phyloP scores from a whole-genome alignment of 495 filamentous ascomycete species.

The Cercophora newfieldiana region DNA sequence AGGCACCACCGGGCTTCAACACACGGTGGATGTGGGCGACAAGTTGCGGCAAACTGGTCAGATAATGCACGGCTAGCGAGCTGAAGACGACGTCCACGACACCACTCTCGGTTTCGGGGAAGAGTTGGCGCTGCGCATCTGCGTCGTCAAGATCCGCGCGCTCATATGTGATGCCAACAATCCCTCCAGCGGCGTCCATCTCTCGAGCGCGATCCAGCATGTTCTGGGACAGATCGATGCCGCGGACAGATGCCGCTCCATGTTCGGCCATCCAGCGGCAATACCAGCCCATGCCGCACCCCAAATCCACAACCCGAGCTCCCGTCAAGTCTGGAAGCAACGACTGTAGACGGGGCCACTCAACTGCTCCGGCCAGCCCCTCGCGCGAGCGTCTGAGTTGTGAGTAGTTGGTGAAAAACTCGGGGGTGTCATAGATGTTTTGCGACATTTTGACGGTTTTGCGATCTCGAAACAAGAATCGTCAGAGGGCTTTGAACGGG shows the following conservation, averaged over 20 bases:
- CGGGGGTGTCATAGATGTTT: conserved; percentile 39
- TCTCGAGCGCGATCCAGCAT: conserved; percentile 35
- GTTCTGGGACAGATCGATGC: conserved; percentile 39
- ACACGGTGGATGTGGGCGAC: conserved; percentile 29
- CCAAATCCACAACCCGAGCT: conserved; percentile 36
- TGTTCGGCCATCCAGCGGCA: conserved; percentile 34
- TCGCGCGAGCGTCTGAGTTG: conserved; percentile 30
- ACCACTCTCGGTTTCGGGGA: conserved; percentile 13
- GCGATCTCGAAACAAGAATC: too few species aligned
- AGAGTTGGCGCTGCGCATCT: not conserved
- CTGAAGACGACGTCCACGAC: conserved; percentile 38
- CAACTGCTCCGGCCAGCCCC: conserved; percentile 32
- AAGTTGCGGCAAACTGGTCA: conserved; percentile 30
- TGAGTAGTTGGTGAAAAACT: conserved; percentile 40
- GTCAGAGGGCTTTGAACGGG: too few species aligned
- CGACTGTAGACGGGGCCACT: conserved; percentile 35
- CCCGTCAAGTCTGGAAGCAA: conserved; percentile 32
- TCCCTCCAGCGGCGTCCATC: conserved; percentile 27
- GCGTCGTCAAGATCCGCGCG: conserved; percentile 32
- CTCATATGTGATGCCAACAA: conserved; percentile 27
- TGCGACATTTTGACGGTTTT: conserved; percentile 34
- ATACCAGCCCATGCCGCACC: conserved; percentile 43
- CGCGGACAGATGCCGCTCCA: conserved; percentile 31
- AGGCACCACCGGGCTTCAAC: conserved; percentile 31
- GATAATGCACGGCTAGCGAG: conserved; percentile 39